phyloP scores from a whole-genome alignment of 2,329 filamentous ascomycete species.

The Fusarium verticillioides region DNA sequence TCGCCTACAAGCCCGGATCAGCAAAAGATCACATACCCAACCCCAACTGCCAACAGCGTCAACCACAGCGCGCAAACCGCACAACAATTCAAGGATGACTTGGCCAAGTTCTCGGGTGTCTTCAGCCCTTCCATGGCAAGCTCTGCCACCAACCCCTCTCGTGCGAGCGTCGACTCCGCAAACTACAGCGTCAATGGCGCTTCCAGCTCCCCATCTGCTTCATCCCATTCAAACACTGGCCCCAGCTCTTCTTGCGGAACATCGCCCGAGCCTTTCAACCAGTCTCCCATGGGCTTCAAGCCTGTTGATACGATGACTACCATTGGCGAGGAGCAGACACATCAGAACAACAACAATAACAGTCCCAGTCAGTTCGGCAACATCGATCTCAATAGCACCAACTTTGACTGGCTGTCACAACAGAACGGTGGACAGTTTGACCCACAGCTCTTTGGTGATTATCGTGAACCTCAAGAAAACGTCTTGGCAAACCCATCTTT shows the following conservation, averaged over 20 bases:
- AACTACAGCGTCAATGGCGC: constrained; percentile 61
- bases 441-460: constrained; percentile 89
- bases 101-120: constrained; percentile 66
- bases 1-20: constrained; percentile 49
- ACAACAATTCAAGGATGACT: constrained; percentile 57
- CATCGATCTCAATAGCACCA: constrained; percentile 59
- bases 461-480: constrained; percentile 89
- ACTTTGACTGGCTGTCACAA: constrained; percentile 79
- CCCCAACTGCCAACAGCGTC: constrained; percentile 47
- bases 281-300: constrained; percentile 75
- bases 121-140: constrained; percentile 68
- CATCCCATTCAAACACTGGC: constrained; percentile 68
- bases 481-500: constrained; percentile 76
- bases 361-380: constrained; percentile 50
- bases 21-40: constrained; percentile 38
- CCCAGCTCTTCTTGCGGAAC: constrained; percentile 77
- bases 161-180: constrained; percentile 62
- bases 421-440: constrained; percentile 91
- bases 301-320: constrained; percentile 71
- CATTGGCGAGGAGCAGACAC: constrained; percentile 72
- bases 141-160: constrained; percentile 59
- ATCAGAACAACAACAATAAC: constrained; percentile 50
- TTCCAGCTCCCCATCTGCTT: constrained; percentile 72
- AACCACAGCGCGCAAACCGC: constrained; percentile 41
- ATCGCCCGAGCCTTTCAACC: constrained; percentile 79